These are phyloP conservation scores for Massariosphaeria phaeospora DNA, from an alignment of 495 filamentous ascomycete genomes.

Conservation along the genomic window DNA sequence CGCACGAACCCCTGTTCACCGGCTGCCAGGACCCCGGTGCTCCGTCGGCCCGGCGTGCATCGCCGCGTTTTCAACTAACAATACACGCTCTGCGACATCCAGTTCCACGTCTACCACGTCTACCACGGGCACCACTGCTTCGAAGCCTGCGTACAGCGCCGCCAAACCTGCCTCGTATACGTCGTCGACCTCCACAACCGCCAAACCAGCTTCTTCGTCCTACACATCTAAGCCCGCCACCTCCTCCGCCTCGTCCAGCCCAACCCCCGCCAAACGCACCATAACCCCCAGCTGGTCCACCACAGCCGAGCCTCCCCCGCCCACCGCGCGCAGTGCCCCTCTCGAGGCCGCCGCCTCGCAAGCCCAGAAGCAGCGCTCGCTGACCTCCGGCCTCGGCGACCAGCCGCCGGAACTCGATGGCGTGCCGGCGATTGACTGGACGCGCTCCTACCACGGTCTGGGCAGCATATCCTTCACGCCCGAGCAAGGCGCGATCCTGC, in stretches of 20 bases:
- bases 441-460: conserved; percentile 85
- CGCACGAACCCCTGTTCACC: too few species aligned
- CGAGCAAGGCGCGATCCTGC: conserved; percentile 67
- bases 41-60: neutral
- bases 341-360: neutral
- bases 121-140: neutral
- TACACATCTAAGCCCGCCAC: neutral
- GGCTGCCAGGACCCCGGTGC: too few species aligned
- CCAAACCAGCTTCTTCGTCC: neutral
- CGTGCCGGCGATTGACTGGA: conserved; percentile 74
- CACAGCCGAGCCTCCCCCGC: conserved; percentile 16
- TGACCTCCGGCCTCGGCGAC: conserved; percentile 54
- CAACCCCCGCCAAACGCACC: conserved; percentile 11
- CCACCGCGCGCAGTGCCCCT: conserved; percentile 24
- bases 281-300: conserved; percentile 18
- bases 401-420: conserved; percentile 46
- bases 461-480: conserved; percentile 67
- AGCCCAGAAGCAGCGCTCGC: conserved; percentile 33
- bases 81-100: conserved; percentile 9
- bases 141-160: neutral
- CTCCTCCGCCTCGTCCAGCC: neutral
- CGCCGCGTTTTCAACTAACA: conserved; percentile 36
- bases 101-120: neutral
- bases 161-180: neutral
- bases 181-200: conserved; percentile 7